Base-by-base conservation (phyloP, 1,284 basidiomycete genomes). In the Pulveroboletus sp. region DNA sequence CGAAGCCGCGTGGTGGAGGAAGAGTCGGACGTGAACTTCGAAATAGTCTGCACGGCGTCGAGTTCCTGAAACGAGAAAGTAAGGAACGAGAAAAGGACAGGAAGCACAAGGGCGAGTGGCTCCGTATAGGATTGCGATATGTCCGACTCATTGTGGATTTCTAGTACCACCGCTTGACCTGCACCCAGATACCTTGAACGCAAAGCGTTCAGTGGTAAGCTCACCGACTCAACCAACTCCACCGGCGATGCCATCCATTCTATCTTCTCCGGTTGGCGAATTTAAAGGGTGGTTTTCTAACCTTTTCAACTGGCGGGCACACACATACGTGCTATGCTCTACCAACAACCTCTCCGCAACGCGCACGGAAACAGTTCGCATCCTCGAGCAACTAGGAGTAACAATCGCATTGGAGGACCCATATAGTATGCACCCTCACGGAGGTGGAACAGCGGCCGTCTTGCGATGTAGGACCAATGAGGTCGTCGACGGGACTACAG, bases 271-370 rank as follows among this genome's bases (percentile, higher is more conserved):
- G n/a, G 84, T 88, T n/a, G 84, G 86, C 58, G 87, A 91, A 69
- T 85, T 91, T 72, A 89, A 88, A 66, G 89, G 88, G 42, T 91
- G 89, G 89, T 89, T 91, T 69, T 88, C 88, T 10, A 90, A 86
- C 63, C 75, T 91, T 35, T 91, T 91, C 76, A 85, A 82, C 68
- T 90, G 87, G 87, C 86, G 84, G 61, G 75, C 77, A 33, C 81
- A 88, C 67, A 77, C 79, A 17, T 85, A 84, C 58, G 78, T 86
- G n/a, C 75, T 94, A 20, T 89, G 87, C 68, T 92, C 91, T 2
- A 71, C 77, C 14, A 80, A 88, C 59, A 82, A 87, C 61, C 73
- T 87, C 45, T 71, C 75, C 9, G 77, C 79, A 36, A 92, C 92
- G 14, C 82, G 89, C 29, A 70, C 76, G 46, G 87, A 90, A 66